Conservation (phyloP, 176 grass and related monocot species). For the Raddia guianensis region DNA sequence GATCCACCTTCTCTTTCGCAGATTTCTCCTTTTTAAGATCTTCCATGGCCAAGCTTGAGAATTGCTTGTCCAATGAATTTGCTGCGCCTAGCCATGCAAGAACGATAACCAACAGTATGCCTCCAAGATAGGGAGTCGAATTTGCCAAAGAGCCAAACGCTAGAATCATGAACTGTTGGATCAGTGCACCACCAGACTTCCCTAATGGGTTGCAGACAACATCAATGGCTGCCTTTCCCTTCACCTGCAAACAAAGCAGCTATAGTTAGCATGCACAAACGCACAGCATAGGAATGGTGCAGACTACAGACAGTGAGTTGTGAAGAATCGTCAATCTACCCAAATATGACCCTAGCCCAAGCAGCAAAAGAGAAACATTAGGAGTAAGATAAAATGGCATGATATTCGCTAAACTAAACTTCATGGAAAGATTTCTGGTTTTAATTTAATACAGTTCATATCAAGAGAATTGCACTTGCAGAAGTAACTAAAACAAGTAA, state of each 20-base stretch:
- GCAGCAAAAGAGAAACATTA: background rate
- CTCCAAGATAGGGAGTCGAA: constrained; percentile 85
- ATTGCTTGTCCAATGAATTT: constrained; percentile 73
- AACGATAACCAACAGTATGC: constrained; percentile 73
- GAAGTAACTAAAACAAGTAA: constrained; percentile 15
- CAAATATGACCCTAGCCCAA: constrained; percentile 10
- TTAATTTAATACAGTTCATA: background rate
- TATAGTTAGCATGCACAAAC: background rate
- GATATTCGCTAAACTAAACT: background rate
- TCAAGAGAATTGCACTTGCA: background rate
- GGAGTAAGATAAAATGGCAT: constrained; percentile 9
- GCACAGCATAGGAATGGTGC: background rate
- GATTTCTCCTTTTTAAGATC: constrained; percentile 52
- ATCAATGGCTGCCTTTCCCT: constrained; percentile 94
- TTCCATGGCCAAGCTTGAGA: constrained; percentile 81
- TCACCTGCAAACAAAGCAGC: constrained; percentile 60
- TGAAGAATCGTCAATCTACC: constrained; percentile 19
- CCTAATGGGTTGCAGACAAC: constrained; percentile 91
- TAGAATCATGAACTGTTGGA: constrained; percentile 91
- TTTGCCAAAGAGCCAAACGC: constrained; percentile 83
- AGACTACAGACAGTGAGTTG: constrained; percentile 1
- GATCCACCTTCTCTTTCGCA: constrained; percentile 39
- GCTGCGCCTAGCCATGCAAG: constrained; percentile 70
- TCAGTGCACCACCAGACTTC: constrained; percentile 79
- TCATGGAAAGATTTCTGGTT: background rate